These are phyloP conservation scores for Candida sp. DNA, from an alignment of 1,139 yeast genomes.

Conservation along the genomic window DNA sequence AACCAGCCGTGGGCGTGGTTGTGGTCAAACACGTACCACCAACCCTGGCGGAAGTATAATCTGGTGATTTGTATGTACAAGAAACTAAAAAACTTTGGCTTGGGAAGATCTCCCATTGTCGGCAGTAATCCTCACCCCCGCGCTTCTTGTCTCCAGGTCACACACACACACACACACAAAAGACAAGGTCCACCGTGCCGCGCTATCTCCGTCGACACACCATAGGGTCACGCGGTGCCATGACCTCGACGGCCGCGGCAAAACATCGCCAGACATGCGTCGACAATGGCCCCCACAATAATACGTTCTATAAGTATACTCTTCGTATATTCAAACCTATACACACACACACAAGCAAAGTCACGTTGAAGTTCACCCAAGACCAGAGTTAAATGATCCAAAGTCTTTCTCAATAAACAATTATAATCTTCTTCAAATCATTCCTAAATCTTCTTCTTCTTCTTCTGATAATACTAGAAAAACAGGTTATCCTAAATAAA, in stretches of 20 bases:
- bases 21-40: too few relatives aligned
- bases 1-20: too few relatives aligned
- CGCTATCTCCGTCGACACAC: neutral
- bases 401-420: neutral
- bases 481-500: constrained; percentile 3
- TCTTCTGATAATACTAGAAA: neutral
- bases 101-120: neutral
- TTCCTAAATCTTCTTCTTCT: neutral
- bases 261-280: too few relatives aligned
- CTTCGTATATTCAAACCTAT: neutral
- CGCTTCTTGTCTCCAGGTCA: neutral
- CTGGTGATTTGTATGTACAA: neutral
- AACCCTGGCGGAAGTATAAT: neutral
- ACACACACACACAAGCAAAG: neutral
- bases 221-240: neutral
- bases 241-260: neutral
- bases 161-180: too few relatives aligned
- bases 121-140: neutral
- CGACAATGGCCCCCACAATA: too few relatives aligned
- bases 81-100: neutral
- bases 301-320: neutral
- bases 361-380: constrained; percentile 2
- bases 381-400: constrained; percentile 5
- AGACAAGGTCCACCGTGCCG: neutral
- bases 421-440: neutral